Conservation (phyloP, 257 asterid species). For the Linaria vulgaris region DNA sequence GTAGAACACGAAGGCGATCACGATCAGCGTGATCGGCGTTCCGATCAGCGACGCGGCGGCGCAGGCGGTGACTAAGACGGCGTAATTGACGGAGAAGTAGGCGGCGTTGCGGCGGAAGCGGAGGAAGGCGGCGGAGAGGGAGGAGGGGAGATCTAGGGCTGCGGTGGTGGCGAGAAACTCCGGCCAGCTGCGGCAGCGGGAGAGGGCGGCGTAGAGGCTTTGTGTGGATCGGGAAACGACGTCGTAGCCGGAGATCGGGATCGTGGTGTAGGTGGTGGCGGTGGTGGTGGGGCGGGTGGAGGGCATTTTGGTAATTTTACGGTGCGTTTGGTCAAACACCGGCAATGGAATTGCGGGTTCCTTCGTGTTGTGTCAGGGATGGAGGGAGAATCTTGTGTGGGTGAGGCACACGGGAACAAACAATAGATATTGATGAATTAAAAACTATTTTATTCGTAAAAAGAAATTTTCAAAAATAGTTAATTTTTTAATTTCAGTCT, state of each 20-base stretch:
- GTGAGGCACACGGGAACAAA: too few relatives aligned
- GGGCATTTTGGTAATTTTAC: too few relatives aligned
- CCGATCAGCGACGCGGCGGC: slow-evolving; percentile 34
- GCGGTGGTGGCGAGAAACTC: slow-evolving; percentile 50
- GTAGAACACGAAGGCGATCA: slow-evolving; percentile 39
- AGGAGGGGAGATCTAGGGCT: slow-evolving; percentile 48
- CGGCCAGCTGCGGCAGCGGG: slow-evolving; percentile 67
- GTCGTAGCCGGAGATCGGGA: slow-evolving; percentile 61
- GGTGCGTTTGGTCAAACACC: too few relatives aligned
- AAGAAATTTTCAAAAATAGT: too few relatives aligned
- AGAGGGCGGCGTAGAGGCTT: slow-evolving; percentile 35
- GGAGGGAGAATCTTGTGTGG: too few relatives aligned
- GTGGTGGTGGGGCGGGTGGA: too few relatives aligned
- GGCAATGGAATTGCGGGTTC: too few relatives aligned
- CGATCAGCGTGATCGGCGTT: slow-evolving; percentile 48
- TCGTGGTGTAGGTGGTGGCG: slow-evolving; percentile 59
- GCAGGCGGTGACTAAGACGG: slow-evolving; percentile 27
- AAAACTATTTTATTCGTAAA: too few relatives aligned
- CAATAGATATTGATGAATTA: too few relatives aligned
- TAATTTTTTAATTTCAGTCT: too few relatives aligned
- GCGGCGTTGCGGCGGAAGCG: slow-evolving; percentile 42
- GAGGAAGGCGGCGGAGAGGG: slow-evolving; percentile 48
- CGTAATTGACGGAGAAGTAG: slow-evolving; percentile 54
- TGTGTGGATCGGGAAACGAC: slow-evolving; percentile 64
- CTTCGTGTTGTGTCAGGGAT: too few relatives aligned